Evolutionary conservation across 768 basidiomycete species (phyloP).

Genomic region (Suillus tomentosus): DNA sequence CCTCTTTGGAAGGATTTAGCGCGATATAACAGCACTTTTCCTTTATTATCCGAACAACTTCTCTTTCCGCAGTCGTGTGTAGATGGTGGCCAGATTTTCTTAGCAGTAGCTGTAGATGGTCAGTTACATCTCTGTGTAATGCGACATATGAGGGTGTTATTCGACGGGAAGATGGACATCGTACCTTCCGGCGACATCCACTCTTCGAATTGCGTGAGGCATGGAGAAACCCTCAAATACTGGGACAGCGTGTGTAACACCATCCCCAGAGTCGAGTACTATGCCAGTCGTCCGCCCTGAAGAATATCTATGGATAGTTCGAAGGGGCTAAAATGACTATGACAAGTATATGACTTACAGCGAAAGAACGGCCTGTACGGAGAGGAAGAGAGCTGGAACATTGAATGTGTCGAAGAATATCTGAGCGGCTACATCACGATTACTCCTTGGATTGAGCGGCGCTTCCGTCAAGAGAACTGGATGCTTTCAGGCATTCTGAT

Average conservation of each 20-base stretch:
- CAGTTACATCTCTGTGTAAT: conserved; percentile 83
- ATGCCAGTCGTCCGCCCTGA: conserved; percentile 99
- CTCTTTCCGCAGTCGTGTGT: conserved; percentile 95
- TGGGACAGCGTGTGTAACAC: conserved; percentile 97
- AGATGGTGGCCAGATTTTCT: conserved; percentile 94
- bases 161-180: conserved; percentile 20
- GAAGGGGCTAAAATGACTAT: conserved; percentile 15
- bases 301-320: conserved; percentile 70
- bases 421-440: conserved; percentile 95
- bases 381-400: conserved; percentile 94
- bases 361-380: conserved; percentile 95
- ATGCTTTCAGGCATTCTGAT: conserved; percentile 57
- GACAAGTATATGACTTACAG: conserved; percentile 58
- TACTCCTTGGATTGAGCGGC: conserved; percentile 93
- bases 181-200: conserved; percentile 95
- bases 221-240: conserved; percentile 99
- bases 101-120: conserved; percentile 90
- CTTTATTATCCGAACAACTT: conserved; percentile 96
- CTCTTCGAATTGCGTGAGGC: conserved; percentile 95
- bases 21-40: conserved; percentile 98
- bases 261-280: conserved; percentile 97
- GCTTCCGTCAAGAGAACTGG: conserved; percentile 97
- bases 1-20: conserved; percentile 89
- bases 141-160: conserved; percentile 4
- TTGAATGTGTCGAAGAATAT: conserved; percentile 99